A percentile compares a stretch with the other conserved stretches of the same genome.
phyloP scores from a whole-genome alignment of 2,329 filamentous ascomycete species.

The Metarhizium sp. region DNA sequence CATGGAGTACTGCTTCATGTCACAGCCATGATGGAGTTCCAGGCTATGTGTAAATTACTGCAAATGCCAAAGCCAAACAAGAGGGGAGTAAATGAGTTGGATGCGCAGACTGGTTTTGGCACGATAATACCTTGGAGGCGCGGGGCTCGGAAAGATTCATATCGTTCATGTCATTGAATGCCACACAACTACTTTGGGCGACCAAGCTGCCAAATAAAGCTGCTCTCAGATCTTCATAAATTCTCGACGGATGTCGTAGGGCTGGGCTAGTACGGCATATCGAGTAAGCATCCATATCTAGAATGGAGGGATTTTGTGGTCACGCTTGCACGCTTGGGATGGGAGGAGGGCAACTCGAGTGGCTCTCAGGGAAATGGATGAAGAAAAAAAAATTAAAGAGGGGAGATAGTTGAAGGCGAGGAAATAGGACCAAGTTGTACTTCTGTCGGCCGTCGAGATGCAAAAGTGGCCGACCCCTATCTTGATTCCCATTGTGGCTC shows the following conservation, averaged over 20 bases:
- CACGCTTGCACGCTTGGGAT: too few species aligned
- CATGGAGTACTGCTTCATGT: neutral
- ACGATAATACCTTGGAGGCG: constrained; percentile 23
- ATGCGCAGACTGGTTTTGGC: neutral
- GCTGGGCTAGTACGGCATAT: constrained; percentile 37
- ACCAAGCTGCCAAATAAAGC: constrained; percentile 27
- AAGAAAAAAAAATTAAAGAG: neutral
- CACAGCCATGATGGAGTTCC: neutral
- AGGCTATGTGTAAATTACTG: neutral
- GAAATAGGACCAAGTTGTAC: neutral
- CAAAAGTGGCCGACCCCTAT: neutral
- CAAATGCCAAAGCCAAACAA: neutral
- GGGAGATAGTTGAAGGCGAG: too few species aligned
- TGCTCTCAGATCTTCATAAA: constrained; percentile 39
- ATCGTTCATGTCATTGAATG: constrained; percentile 13
- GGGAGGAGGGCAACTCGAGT: neutral
- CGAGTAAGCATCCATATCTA: constrained; percentile 41
- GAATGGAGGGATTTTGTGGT: neutral
- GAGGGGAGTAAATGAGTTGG: neutral
- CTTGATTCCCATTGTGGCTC: neutral
- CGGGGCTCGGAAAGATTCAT: constrained; percentile 21
- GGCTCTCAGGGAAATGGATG: too few species aligned
- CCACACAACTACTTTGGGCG: constrained; percentile 21
- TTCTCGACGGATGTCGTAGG: constrained; percentile 33
- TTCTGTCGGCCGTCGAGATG: neutral